A percentile compares a stretch with the other conserved stretches of the same genome.
These are phyloP conservation scores for Leccinum insigne DNA, from an alignment of 1,284 basidiomycete genomes.

Conservation along the genomic window DNA sequence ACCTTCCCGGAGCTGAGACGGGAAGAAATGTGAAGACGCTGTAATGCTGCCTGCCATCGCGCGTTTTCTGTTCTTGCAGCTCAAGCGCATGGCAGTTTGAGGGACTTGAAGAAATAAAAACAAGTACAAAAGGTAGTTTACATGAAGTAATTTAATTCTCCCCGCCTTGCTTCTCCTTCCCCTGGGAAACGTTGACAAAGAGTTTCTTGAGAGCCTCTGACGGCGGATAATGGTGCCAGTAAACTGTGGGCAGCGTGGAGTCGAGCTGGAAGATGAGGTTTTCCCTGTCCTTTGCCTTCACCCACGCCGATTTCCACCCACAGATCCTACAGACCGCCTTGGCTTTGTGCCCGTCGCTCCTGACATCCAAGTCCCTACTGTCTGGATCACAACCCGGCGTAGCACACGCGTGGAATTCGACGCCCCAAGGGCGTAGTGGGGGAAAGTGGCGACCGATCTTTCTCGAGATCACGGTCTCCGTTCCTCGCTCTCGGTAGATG, in stretches of 20 bases:
- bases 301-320: background rate
- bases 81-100: too few relatives aligned
- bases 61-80: too few relatives aligned
- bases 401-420: background rate
- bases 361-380: background rate
- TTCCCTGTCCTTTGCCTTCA: background rate
- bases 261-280: background rate
- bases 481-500: background rate
- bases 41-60: too few relatives aligned
- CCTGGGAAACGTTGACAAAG: background rate
- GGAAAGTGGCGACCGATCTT: background rate
- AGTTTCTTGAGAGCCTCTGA: background rate
- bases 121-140: too few relatives aligned
- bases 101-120: too few relatives aligned
- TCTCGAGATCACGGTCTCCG: background rate
- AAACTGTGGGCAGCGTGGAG: background rate
- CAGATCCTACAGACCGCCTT: background rate
- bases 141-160: too few relatives aligned
- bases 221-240: background rate
- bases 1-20: too few relatives aligned
- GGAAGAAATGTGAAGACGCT: too few relatives aligned
- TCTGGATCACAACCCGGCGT: background rate
- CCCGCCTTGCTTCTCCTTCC: background rate
- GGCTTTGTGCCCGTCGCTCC: background rate
- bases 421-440: background rate